Evolutionary conservation across 768 basidiomycete genomes (phyloP), one percentile per base, ranked within the genome.

Genomic region (Tulasnella sp.): DNA sequence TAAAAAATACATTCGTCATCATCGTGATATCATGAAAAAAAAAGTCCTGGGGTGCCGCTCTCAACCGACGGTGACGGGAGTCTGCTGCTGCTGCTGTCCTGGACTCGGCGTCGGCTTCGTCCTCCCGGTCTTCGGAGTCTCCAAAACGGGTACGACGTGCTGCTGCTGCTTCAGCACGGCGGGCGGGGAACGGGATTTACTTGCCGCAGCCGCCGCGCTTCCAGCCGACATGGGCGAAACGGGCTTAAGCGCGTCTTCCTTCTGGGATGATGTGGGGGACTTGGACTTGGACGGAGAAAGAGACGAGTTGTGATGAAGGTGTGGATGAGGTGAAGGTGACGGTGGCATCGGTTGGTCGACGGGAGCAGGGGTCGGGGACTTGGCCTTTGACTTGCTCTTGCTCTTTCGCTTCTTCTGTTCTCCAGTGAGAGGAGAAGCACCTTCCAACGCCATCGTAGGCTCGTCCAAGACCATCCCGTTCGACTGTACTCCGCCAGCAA

Each of bases 171-270:
- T 32, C 39, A 26, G 26, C 35, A 35, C 17, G n/a, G 35, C 37
- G n/a, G 37, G 70, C 34, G 36, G 70, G 1, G 62, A 62, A 14
- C 52, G 62, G 6, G 62, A 44, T 37, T 59, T 40, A 35, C 26
- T 40, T 5, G 42, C 47, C n/a, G 47, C 70, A 1, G 47, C 62
- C 11, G 19, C 42, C 17, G 62, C 17, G 37, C 39, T 40, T 32
- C 67, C 42, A 2, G 67, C 3, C 22, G 52, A 62, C 70, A 71
- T 64, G 16, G 70, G 70, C 11, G 70, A 71, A 14, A 71, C 41
- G 36, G 70, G 70, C 32, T 71, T 71, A 29, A 71, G 35, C 59
- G 70, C 70, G 37, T 71, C 70, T 29, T 71, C 39, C 47, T 71
- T 44, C 16, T 32, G 62, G 63, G 19, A 14, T 19, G 47, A 37